Evolutionary conservation across 352 stramenopile genomes (phyloP).

Genomic region (Phytophthora syringae): DNA sequence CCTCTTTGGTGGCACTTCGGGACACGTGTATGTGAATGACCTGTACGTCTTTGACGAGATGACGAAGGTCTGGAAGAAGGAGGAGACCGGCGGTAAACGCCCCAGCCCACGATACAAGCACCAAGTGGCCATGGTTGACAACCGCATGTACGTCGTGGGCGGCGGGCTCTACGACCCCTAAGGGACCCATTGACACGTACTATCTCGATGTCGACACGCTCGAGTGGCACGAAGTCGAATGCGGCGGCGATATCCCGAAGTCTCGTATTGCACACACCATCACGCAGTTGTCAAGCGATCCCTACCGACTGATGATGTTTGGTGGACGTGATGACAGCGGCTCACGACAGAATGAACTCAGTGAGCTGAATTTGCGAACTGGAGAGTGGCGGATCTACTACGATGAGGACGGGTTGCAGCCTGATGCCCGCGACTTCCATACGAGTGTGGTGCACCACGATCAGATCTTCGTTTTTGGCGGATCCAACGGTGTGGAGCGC

Average conservation of each 20-base stretch:
- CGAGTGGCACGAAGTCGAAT: slow-evolving; percentile 68
- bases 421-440: slow-evolving; percentile 85
- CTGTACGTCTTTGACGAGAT: slow-evolving; percentile 84
- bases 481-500: slow-evolving; percentile 82
- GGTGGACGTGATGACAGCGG: slow-evolving; percentile 78
- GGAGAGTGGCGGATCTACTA: slow-evolving; percentile 71
- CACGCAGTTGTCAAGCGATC: slow-evolving; percentile 52
- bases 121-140: slow-evolving; percentile 69
- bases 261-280: slow-evolving; percentile 87
- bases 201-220: slow-evolving; percentile 81
- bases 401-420: slow-evolving; percentile 64
- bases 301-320: slow-evolving; percentile 76
- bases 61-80: slow-evolving; percentile 75
- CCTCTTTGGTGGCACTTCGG: slow-evolving; percentile 81
- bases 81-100: slow-evolving; percentile 62
- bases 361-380: slow-evolving; percentile 67
- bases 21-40: slow-evolving; percentile 87
- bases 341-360: slow-evolving; percentile 71
- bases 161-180: slow-evolving; percentile 82
- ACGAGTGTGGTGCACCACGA: slow-evolving; percentile 76
- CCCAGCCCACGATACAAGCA: slow-evolving; percentile 87
- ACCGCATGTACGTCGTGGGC: slow-evolving; percentile 83
- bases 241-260: slow-evolving; percentile 63
- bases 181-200: slow-evolving; percentile 80
- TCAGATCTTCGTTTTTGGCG: slow-evolving; percentile 84